A percentile compares a stretch with the other conserved stretches of the same genome.
Evolutionary conservation across 1,139 yeast species (phyloP).

Genomic region (Blastobotrys petasosporus): DNA sequence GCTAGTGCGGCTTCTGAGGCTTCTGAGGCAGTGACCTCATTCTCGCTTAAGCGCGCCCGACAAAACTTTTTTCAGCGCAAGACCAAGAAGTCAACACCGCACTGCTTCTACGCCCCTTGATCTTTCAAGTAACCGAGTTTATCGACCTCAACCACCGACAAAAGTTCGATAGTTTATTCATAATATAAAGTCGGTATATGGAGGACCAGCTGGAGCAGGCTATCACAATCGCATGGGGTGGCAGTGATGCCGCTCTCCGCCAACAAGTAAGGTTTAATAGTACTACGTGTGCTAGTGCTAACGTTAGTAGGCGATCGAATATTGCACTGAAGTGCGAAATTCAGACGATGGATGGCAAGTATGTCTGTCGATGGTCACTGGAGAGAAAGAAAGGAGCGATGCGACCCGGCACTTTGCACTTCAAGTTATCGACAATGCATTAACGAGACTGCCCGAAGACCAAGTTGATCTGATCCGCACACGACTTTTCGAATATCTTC

Average conservation of each 20-base stretch:
- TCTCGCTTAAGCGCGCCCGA: too few species aligned
- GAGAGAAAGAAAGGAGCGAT: constrained; percentile 34
- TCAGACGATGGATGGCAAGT: constrained; percentile 78
- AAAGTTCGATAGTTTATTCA: background rate
- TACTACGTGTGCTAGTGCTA: background rate
- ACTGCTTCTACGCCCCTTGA: too few species aligned
- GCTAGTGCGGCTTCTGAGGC: too few species aligned
- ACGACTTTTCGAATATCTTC: constrained; percentile 42
- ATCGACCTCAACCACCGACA: background rate
- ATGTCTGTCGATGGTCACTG: constrained; percentile 57
- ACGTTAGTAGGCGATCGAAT: constrained; percentile 55
- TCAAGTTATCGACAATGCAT: constrained; percentile 70
- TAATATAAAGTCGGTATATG: constrained; percentile 37
- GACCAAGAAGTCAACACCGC: constrained; percentile 1
- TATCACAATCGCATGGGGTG: constrained; percentile 79
- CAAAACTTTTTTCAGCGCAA: constrained; percentile 10
- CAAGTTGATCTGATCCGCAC: constrained; percentile 45
- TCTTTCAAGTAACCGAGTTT: too few species aligned
- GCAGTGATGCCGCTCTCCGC: constrained; percentile 62
- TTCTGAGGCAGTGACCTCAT: too few species aligned
- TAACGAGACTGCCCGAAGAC: constrained; percentile 45
- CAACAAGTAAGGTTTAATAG: constrained; percentile 43
- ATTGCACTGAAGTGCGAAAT: constrained; percentile 65
- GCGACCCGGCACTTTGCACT: constrained; percentile 62
- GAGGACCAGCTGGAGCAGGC: constrained; percentile 90